Base-by-base conservation (phyloP, 2,329 filamentous ascomycete species). In the Stagonosporopsis cucurbitacearum region DNA sequence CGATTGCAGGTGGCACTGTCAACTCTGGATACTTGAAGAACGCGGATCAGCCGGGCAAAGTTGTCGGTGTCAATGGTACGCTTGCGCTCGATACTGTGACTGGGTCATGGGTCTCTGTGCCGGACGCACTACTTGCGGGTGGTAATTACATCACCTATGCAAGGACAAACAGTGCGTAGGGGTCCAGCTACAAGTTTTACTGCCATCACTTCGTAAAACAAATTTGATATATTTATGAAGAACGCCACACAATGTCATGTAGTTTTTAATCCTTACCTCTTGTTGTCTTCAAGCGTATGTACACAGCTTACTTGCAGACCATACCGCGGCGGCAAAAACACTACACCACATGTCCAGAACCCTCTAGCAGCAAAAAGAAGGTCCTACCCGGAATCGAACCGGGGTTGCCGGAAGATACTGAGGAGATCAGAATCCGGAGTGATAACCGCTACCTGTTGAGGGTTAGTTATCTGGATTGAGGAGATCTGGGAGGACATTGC, bases 1-100 rank as follows among this genome's bases (percentile, higher is more conserved):
- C 78, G 4, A 75, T 80, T 36, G 77, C 73, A 2, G 74, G 76
- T 4, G 55, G 50, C 13, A 54, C 25, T 7, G 54, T 57, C 2
- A 53, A 25, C 32, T 48, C 43, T 6, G 54, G 49, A 7, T 52
- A 53, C 9, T 35, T 53, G 20, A 57, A 50, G 49, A 41, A 53
- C 7, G 54, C 49, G 3, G 44, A 53, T 3, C 33, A 39, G 22
- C 33, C 49, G 2, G 49, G 54, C 3, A 47, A 32, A 13, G 54
- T 57, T 3, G 22, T 20, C 4, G 44, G 40, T 13, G 49, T 53
- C 3, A 57, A 57, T n/a, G 32, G 17, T 3, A 49, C 54, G 9
- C 42, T 49, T 30, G 49, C 49, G 9, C 45, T 57, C 8, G 49
- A 57, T 23, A 57, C 54, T 6, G 40, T 41, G 1, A 57, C 39